Percentiles rank a stretch among this genome's conserved stretches.
Evolutionary conservation across 345 rosid genomes (phyloP).

Genomic region (Angophora floribunda): DNA sequence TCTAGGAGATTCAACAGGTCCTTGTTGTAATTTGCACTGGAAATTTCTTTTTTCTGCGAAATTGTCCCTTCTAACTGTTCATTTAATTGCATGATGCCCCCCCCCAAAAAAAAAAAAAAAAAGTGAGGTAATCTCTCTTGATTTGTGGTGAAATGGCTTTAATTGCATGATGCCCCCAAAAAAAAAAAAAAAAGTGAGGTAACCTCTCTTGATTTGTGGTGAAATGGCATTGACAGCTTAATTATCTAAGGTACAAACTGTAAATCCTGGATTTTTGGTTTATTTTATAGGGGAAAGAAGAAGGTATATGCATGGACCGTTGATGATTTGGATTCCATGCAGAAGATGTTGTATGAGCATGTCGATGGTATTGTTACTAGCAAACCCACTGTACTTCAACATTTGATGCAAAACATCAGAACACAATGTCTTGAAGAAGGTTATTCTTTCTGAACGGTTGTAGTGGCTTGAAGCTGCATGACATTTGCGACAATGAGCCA

Average conservation of each 20-base stretch:
- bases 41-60: not conserved
- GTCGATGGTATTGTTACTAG: constrained; percentile 81
- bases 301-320: constrained; percentile 88
- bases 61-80: not conserved
- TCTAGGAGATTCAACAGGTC: not conserved
- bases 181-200: not conserved
- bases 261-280: not conserved
- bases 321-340: constrained; percentile 70
- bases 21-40: not conserved
- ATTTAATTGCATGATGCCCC: not conserved
- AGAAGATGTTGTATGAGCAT: constrained; percentile 40
- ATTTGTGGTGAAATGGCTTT: no score
- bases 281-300: constrained; percentile 51
- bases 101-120: no score
- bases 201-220: not conserved
- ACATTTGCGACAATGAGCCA: not conserved
- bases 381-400: constrained; percentile 55
- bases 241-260: not conserved
- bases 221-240: not conserved
- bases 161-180: not conserved
- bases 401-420: constrained; percentile 57
- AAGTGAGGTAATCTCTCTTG: not conserved
- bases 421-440: constrained; percentile 76
- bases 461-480: not conserved
- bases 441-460: not conserved